Evolutionary conservation across 495 filamentous ascomycete species (phyloP).

Genomic region (Podospora bellae-mahoneyi): DNA sequence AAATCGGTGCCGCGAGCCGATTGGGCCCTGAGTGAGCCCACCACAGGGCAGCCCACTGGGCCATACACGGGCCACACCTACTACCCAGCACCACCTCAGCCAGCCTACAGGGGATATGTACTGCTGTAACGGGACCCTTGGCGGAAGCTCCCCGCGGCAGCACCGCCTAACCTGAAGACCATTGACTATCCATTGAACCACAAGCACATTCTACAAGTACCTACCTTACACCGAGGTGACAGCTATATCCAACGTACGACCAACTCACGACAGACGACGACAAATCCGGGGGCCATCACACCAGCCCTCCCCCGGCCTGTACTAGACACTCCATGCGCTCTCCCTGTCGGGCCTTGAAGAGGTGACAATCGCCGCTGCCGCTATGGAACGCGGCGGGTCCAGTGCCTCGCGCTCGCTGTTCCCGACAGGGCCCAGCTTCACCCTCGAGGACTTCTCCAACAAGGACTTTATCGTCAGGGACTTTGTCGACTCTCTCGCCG

Average conservation of each 20-base stretch:
- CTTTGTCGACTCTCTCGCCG: slow-evolving; percentile 90
- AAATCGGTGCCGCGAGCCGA: too few relatives aligned
- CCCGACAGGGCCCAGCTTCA: slow-evolving; percentile 75
- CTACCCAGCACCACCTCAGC: too few relatives aligned
- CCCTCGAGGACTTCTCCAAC: slow-evolving; percentile 81
- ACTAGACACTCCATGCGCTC: slow-evolving; percentile 16
- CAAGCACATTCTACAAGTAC: not conserved
- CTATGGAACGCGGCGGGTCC: slow-evolving; percentile 47
- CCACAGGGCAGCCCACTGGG: not conserved
- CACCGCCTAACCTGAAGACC: not conserved
- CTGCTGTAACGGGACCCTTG: slow-evolving; percentile 1
- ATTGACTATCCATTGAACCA: not conserved
- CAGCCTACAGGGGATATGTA: not conserved
- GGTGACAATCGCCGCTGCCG: slow-evolving; percentile 30
- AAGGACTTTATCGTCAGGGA: slow-evolving; percentile 97
- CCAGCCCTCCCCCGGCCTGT: not conserved
- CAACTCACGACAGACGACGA: not conserved
- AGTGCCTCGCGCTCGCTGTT: slow-evolving; percentile 62
- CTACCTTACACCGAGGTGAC: not conserved
- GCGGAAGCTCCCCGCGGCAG: slow-evolving; percentile 2
- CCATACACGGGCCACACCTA: not conserved
- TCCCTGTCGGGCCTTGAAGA: slow-evolving; percentile 13
- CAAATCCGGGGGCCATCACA: not conserved
- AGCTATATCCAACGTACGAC: not conserved
- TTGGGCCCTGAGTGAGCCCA: too few relatives aligned